These are phyloP conservation scores for Staphylotrichum tortipilum DNA, from an alignment of 495 filamentous ascomycete species.

Conservation along the genomic window DNA sequence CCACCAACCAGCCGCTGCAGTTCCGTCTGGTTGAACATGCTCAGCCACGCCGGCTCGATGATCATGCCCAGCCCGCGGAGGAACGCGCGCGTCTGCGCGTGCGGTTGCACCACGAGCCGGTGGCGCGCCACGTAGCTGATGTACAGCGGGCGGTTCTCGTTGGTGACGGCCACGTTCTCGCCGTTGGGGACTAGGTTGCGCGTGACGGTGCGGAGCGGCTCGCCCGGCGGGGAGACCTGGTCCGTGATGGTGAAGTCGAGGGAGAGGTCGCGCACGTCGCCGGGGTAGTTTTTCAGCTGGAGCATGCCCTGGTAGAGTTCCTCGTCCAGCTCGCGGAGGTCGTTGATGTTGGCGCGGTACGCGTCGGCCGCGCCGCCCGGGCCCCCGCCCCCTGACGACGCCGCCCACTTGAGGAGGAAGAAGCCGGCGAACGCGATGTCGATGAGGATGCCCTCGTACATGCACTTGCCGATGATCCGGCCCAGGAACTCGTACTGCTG, in stretches of 20 bases:
- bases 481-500: constrained; percentile 86
- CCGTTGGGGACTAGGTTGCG: constrained; percentile 69
- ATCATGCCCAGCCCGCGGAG: constrained; percentile 76
- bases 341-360: constrained; percentile 84
- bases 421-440: constrained; percentile 92
- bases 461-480: constrained; percentile 87
- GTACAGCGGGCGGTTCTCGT: constrained; percentile 86
- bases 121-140: constrained; percentile 85
- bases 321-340: constrained; percentile 85
- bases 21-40: constrained; percentile 97
- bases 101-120: constrained; percentile 69
- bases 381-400: constrained; percentile 48
- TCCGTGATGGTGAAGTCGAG: constrained; percentile 90
- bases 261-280: constrained; percentile 69
- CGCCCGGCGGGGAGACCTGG: constrained; percentile 50
- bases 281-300: constrained; percentile 78
- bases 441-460: constrained; percentile 95
- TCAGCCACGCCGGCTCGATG: constrained; percentile 85
- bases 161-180: constrained; percentile 72
- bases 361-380: constrained; percentile 50
- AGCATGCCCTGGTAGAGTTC: constrained; percentile 88
- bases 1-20: constrained; percentile 88
- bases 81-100: constrained; percentile 75
- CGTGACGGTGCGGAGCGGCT: constrained; percentile 49
- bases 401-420: constrained; percentile 91